These are phyloP conservation scores for Coemansia sp. DNA, from an alignment of 192 early-diverging fungal genomes.

Conservation along the genomic window DNA sequence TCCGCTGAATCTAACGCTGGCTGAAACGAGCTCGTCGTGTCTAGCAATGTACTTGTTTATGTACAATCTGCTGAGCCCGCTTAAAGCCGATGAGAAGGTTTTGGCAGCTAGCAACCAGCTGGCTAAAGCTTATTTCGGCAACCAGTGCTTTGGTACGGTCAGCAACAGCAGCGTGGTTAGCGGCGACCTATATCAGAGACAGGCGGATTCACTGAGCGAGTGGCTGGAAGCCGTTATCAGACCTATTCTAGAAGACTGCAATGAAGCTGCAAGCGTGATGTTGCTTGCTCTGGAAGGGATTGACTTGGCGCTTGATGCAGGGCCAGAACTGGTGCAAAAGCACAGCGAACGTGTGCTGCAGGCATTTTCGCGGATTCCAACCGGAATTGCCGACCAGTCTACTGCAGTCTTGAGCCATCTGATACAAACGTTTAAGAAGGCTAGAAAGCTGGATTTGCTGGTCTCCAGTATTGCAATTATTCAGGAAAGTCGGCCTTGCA, in stretches of 20 bases:
- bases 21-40: conserved; percentile 21
- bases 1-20: conserved; percentile 15
- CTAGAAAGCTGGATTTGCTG: conserved; percentile 33
- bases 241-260: conserved; percentile 11
- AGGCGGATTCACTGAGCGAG: conserved; percentile 14
- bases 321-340: conserved; percentile 24
- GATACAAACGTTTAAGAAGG: conserved; percentile 24
- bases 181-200: conserved; percentile 20
- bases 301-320: conserved; percentile 31
- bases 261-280: conserved; percentile 5
- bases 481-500: background rate
- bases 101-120: conserved; percentile 27
- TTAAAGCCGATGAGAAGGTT: conserved; percentile 8
- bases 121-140: conserved; percentile 28
- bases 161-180: conserved; percentile 9
- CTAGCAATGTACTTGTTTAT: conserved; percentile 34
- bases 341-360: conserved; percentile 17
- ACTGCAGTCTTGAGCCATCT: conserved; percentile 16
- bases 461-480: conserved; percentile 14
- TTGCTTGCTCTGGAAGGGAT: conserved; percentile 20
- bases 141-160: conserved; percentile 32
- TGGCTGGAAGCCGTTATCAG: conserved; percentile 24
- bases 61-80: conserved; percentile 14
- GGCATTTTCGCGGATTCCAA: conserved; percentile 18
- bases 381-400: conserved; percentile 2